Base-by-base conservation (phyloP, 495 filamentous ascomycete species). In the Mycothermus thermophilus region DNA sequence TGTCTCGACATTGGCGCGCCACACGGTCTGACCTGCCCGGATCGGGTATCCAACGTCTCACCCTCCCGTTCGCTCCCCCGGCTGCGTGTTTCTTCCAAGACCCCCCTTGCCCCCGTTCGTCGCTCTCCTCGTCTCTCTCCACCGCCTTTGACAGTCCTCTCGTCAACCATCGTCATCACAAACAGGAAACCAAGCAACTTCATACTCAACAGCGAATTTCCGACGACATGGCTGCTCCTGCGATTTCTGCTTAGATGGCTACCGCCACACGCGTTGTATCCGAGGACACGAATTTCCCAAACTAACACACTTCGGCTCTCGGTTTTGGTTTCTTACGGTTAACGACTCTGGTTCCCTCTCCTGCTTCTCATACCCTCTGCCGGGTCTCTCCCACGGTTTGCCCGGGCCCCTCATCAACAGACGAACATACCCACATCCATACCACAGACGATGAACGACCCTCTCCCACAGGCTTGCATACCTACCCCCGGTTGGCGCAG, bases 171-270 rank as follows among this genome's bases (percentile, higher is more conserved):
- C 35, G 35, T 20, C 16, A 34, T 18, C 13, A 17, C 13, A 16
- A 27, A 5, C 26, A 26, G 12, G 13, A 44, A 40, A 38, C 34
- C 34, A 41, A 34, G 27, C 46, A 38, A 43, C n/a, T n/a, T n/a
- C n/a, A n/a, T n/a, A n/a, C n/a, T n/a, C n/a, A n/a, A n/a, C n/a
- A n/a, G n/a, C n/a, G n/a, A n/a, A n/a, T n/a, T n/a, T n/a, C n/a
- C n/a, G n/a, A n/a, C n/a, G n/a, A n/a, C n/a, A n/a, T n/a, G n/a
- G n/a, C n/a, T n/a, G n/a, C n/a, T n/a, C n/a, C n/a, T n/a, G n/a
- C n/a, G n/a, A n/a, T n/a, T n/a, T n/a, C n/a, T n/a, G 38, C 38
- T 51, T 61, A 63, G 50, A 60, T 55, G 58, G 51, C 50, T 52
- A 43, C 40, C 28, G 37, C 49, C 47, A 23, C 41, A 35, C 36